Evolutionary conservation across 768 basidiomycete genomes (phyloP).

Genomic region (Macrocybe gigantea): DNA sequence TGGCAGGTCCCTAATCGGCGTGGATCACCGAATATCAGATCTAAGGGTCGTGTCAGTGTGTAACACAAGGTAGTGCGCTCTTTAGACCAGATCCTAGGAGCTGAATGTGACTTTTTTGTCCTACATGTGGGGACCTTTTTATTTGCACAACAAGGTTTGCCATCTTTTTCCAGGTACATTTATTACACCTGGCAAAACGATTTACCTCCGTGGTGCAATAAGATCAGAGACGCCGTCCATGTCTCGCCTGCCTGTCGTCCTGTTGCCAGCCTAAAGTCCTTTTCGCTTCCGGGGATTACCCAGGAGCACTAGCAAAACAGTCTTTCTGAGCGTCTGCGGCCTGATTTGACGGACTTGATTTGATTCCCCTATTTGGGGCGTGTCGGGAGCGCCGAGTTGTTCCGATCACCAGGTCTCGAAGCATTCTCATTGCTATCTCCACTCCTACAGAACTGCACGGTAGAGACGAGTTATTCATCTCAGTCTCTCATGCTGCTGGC

Average conservation of each 20-base stretch:
- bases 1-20: constrained; percentile 38
- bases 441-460: constrained; percentile 1
- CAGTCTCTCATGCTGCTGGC: neutral
- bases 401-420: constrained; percentile 29
- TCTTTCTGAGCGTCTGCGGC: too few relatives aligned
- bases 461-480: too few relatives aligned
- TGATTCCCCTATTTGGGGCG: constrained; percentile 16
- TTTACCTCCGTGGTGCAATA: constrained; percentile 19
- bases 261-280: too few relatives aligned
- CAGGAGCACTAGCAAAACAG: too few relatives aligned
- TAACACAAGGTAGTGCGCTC: constrained; percentile 15
- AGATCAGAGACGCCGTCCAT: constrained; percentile 8
- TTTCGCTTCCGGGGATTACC: too few relatives aligned
- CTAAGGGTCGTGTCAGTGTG: constrained; percentile 62
- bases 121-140: constrained; percentile 34
- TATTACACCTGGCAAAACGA: constrained; percentile 12
- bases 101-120: constrained; percentile 7
- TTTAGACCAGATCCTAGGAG: constrained; percentile 35
- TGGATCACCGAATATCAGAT: constrained; percentile 64
- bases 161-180: constrained; percentile 35
- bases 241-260: neutral
- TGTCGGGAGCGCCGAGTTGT: constrained; percentile 24
- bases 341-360: constrained; percentile 8
- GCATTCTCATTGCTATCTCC: neutral
- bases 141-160: constrained; percentile 28